Base-by-base conservation (phyloP, 768 basidiomycete genomes). In the Hericium coralloides region DNA sequence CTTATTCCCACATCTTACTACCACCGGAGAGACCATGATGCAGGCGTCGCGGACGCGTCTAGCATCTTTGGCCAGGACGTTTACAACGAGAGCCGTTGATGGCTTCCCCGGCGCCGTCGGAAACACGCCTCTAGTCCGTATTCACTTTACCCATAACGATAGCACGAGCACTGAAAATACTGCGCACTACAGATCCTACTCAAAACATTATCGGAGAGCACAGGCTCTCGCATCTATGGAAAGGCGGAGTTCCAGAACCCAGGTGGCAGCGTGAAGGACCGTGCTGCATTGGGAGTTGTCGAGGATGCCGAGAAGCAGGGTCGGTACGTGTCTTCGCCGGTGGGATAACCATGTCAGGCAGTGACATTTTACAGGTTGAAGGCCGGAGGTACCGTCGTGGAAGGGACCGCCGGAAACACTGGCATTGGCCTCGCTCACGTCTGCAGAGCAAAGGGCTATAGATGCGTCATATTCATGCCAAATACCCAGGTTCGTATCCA, bases 171-270 rank as follows among this genome's bases (percentile, higher is more conserved):
- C 36, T 12, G 51, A 56, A 62, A 51, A 52, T 58, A 51, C 58
- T 47, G 45, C 7, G 20, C 48, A 2, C 3, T 45, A 17, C 67
- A 97, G 93, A 94, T 98, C 58, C 82, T 85, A 61, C 78, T 98
- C 54, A 85, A 90, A 69, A 72, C 72, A 14, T 77, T 97, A 8
- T 97, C 92, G 10, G 83, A 92, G 62, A 82, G 81, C 67, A 91
- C 84, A 1, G 94, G 93, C 15, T 84, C 82, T 55, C 81, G 81
- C 53, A 92, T 98, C 59, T 85, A 85, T 50, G 95, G 90, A n/a
- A 98, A 99, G 69, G 92, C 97, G 18, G 97, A 99, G 72, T 95
- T 97, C 67, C 94, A 97, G 74, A 98, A 98, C 66, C 97, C 97
- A 0, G 97, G 97, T 5, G 95, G 95, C 41, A 94, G 91, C 60